Evolutionary conservation across 148 eudicot species (phyloP).

Genomic region (Chenopodium formosanum): DNA sequence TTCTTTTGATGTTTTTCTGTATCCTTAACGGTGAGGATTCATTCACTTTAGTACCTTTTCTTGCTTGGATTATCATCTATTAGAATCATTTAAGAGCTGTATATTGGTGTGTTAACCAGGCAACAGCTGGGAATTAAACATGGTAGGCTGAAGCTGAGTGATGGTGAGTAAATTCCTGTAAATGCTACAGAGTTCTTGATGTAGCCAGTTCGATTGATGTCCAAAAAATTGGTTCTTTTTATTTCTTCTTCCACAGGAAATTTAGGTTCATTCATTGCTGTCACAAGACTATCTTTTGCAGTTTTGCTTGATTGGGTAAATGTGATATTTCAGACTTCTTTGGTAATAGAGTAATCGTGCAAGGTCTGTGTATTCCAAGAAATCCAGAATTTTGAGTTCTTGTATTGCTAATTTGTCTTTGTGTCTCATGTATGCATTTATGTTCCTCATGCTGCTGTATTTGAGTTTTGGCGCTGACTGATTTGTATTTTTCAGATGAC

Average conservation of each 20-base stretch:
- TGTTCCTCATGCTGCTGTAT: neutral
- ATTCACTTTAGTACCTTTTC: neutral
- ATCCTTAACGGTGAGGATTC: neutral
- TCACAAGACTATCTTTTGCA: slow-evolving; percentile 21
- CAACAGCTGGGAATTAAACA: slow-evolving; percentile 28
- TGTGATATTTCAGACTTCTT: slow-evolving; percentile 26
- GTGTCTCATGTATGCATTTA: neutral
- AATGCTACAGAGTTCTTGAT: slow-evolving; percentile 16
- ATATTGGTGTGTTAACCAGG: slow-evolving; percentile 21
- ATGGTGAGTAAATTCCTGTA: slow-evolving; percentile 30
- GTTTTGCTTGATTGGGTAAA: slow-evolving; percentile 30
- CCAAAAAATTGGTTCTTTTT: slow-evolving; percentile 11
- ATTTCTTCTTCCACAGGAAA: slow-evolving; percentile 5
- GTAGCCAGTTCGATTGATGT: slow-evolving; percentile 13
- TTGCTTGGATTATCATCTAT: neutral
- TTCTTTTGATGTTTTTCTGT: neutral
- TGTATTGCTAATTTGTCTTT: neutral
- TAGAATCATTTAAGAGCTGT: slow-evolving; percentile 21
- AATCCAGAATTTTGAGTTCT: neutral
- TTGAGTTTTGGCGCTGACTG: neutral
- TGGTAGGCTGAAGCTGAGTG: slow-evolving; percentile 30
- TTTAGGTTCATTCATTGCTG: slow-evolving; percentile 22
- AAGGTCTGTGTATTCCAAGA: slow-evolving; percentile 9
- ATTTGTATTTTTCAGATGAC: slow-evolving; percentile 60
- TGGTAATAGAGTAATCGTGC: slow-evolving; percentile 21